Evolutionary conservation across 2,329 filamentous ascomycete species (phyloP).

Genomic region (Fusarium penzigii): DNA sequence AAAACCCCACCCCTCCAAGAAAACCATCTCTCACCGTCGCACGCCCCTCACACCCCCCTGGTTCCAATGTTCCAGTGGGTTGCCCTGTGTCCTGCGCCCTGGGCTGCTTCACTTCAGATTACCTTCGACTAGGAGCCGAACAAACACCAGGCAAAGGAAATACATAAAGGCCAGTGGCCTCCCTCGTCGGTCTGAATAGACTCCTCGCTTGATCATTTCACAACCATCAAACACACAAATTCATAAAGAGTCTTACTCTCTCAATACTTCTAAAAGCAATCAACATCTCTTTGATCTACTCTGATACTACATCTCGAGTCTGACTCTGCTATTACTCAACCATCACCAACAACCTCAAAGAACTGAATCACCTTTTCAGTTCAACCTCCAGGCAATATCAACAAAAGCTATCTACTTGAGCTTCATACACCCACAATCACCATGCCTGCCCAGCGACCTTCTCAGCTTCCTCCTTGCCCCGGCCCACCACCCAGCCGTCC

Average conservation of each 20-base stretch:
- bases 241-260: constrained; percentile 3
- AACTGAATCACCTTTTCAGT: constrained; percentile 28
- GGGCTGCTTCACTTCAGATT: constrained; percentile 36
- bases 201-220: constrained; percentile 11
- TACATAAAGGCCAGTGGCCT: constrained; percentile 34
- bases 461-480: constrained; percentile 67
- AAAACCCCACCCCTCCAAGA: too few relatives aligned
- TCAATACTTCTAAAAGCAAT: not conserved
- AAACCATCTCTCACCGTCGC: too few relatives aligned
- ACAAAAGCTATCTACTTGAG: constrained; percentile 6
- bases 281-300: not conserved
- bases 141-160: constrained; percentile 32
- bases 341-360: constrained; percentile 6
- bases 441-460: constrained; percentile 63
- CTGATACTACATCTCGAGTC: constrained; percentile 8
- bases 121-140: constrained; percentile 30
- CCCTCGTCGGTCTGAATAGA: constrained; percentile 26
- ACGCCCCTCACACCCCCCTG: constrained; percentile 4
- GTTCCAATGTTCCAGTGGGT: constrained; percentile 22
- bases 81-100: constrained; percentile 31
- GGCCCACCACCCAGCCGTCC: constrained; percentile 65
- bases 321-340: constrained; percentile 13
- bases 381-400: constrained; percentile 2
- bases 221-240: constrained; percentile 15
- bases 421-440: constrained; percentile 25